Conservation (phyloP, 2,329 filamentous ascomycete genomes). For the Aspergillus ochraceus region DNA sequence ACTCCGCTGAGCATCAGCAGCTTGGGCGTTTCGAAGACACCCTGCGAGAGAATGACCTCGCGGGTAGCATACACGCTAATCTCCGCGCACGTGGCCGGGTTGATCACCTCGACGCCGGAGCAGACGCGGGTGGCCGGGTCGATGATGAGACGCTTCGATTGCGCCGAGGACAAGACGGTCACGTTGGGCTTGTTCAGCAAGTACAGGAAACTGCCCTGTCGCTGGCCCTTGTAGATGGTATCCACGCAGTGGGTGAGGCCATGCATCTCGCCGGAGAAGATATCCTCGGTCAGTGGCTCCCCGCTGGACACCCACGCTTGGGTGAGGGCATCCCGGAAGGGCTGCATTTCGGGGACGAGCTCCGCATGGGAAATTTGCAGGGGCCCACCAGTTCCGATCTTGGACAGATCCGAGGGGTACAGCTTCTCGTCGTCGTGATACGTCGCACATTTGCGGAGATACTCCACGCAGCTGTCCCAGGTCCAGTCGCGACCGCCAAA, state of each 20-base stretch:
- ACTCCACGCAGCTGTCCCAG: constrained; percentile 53
- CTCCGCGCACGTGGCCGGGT: constrained; percentile 38
- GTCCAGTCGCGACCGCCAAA: constrained; percentile 55
- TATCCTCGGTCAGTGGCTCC: constrained; percentile 52
- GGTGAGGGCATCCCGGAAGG: constrained; percentile 48
- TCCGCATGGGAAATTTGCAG: constrained; percentile 57
- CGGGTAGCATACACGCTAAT: constrained; percentile 50
- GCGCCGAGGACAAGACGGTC: constrained; percentile 49
- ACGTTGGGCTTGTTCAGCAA: constrained; percentile 57
- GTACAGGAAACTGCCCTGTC: constrained; percentile 54
- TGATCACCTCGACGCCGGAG: constrained; percentile 51
- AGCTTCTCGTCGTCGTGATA: constrained; percentile 57
- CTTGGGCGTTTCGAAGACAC: constrained; percentile 55
- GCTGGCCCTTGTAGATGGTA: constrained; percentile 58
- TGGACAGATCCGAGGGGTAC: constrained; percentile 49
- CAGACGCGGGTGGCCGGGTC: constrained; percentile 45
- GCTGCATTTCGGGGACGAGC: constrained; percentile 53
- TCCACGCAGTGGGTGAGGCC: constrained; percentile 57
- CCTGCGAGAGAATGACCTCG: constrained; percentile 52
- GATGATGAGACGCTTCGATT: constrained; percentile 57
- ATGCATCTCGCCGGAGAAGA: constrained; percentile 57
- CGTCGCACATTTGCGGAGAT: constrained; percentile 57
- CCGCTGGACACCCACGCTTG: constrained; percentile 58
- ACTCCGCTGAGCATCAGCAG: constrained; percentile 52
- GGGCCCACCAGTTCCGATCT: constrained; percentile 55